Evolutionary conservation across 202 grass and related monocot species (phyloP).

Genomic region (Schoenoplectus triqueter): DNA sequence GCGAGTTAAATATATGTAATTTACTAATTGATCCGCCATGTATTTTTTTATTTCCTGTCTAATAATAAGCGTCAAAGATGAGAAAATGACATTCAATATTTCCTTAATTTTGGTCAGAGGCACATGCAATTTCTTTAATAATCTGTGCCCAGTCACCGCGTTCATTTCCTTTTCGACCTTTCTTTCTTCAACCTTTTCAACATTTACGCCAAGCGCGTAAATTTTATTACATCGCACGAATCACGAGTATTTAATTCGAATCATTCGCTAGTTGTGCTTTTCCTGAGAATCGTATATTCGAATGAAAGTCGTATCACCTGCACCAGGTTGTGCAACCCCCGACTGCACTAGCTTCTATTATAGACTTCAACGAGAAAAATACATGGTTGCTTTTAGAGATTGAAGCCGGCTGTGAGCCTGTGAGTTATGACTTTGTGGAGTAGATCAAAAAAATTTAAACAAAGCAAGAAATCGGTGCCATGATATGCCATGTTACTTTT

Average conservation of each 20-base stretch:
- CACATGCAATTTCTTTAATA: background rate
- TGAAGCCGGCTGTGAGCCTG: background rate
- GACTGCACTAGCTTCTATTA: background rate
- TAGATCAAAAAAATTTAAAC: background rate
- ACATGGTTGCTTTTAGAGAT: background rate
- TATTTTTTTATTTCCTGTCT: too few relatives aligned
- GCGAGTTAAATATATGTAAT: too few relatives aligned
- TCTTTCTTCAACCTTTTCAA: background rate
- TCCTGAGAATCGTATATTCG: background rate
- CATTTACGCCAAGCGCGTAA: background rate
- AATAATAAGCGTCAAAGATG: background rate
- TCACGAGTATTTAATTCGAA: background rate
- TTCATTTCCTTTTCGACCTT: background rate
- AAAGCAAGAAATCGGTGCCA: background rate
- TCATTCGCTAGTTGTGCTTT: too few relatives aligned
- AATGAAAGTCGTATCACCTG: background rate
- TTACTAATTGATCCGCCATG: too few relatives aligned
- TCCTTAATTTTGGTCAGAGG: background rate
- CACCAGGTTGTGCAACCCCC: background rate
- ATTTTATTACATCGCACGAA: background rate
- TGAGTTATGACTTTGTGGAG: background rate
- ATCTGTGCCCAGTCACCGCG: background rate
- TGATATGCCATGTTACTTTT: constrained; percentile 16
- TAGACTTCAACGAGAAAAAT: background rate
- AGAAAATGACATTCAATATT: background rate